These are phyloP conservation scores for Boletus reticuloceps DNA, from an alignment of 768 basidiomycete genomes.

Conservation along the genomic window DNA sequence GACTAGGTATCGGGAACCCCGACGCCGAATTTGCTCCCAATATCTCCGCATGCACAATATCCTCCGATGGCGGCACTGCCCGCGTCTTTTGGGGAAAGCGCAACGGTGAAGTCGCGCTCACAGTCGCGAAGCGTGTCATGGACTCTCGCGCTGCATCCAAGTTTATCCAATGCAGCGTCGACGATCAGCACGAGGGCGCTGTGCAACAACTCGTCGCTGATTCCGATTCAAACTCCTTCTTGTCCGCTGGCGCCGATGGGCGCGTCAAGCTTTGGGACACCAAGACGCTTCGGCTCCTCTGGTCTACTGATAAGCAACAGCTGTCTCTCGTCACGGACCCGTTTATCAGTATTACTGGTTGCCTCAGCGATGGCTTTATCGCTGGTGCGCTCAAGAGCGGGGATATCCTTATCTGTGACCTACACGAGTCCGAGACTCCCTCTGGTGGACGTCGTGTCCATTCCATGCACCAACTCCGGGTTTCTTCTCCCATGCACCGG, in stretches of 20 bases:
- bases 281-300: slow-evolving; percentile 51
- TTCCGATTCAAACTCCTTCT: slow-evolving; percentile 32
- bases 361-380: slow-evolving; percentile 42
- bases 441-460: slow-evolving; percentile 10
- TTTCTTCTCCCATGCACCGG: slow-evolving; percentile 35
- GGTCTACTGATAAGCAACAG: slow-evolving; percentile 51
- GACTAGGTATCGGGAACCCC: slow-evolving; percentile 66
- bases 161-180: slow-evolving; percentile 46
- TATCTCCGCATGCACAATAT: slow-evolving; percentile 54
- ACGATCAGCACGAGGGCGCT: slow-evolving; percentile 61
- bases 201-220: slow-evolving; percentile 60
- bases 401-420: slow-evolving; percentile 53
- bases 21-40: slow-evolving; percentile 73
- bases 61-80: slow-evolving; percentile 63
- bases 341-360: slow-evolving; percentile 48
- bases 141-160: slow-evolving; percentile 47
- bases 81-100: slow-evolving; percentile 73
- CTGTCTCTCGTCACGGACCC: slow-evolving; percentile 43
- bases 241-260: slow-evolving; percentile 63
- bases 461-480: slow-evolving; percentile 29
- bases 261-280: slow-evolving; percentile 73
- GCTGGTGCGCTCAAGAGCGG: slow-evolving; percentile 57
- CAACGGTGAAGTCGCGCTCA: slow-evolving; percentile 65
- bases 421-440: slow-evolving; percentile 31
- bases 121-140: slow-evolving; percentile 56